Evolutionary conservation across 2,329 filamentous ascomycete genomes (phyloP), one percentile per base, ranked within the genome.

Genomic region (Hymenoscyphus scutula): DNA sequence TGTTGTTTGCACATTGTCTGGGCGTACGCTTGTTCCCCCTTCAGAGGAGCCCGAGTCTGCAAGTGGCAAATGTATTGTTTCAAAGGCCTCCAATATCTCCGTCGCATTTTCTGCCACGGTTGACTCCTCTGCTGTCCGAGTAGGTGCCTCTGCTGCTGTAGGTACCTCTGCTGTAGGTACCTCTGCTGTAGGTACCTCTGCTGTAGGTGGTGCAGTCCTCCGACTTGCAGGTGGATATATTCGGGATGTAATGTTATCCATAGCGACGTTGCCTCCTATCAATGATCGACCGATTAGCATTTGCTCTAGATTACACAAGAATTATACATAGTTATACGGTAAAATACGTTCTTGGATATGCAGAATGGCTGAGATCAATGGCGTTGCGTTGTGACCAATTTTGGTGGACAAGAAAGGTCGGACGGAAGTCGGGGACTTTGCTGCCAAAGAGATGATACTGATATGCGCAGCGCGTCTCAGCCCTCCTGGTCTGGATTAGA

Each of bases 1-100:
- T 45, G 38, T 19, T 48, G 19, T 48, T 25, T 48, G 41, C 41
- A 48, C 41, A 48, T 48, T 23, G n/a, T 48, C 41, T 48, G 41
- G 19, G 41, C 41, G 19, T 48, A 48, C 41, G 41, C 41, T 48
- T 48, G 41, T 23, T 48, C 41, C 41, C 19, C 41, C 41, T 48
- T 48, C n/a, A 48, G 41, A 48, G 41, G n/a, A n/a, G n/a, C 19
- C n/a, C 7, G 41, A 48, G 19, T 48, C 41, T 23, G 41, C 6
- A 48, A 48, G 41, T 48, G 5, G n/a, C n/a, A 23, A 23, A 25
- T 48, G 41, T 6, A 11, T 48, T 19, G n/a, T 48, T 19, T 48
- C 41, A 23, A 48, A 48, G n/a, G 41, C 41, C 23, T 23, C n/a
- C n/a, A 19, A 48, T 48, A 48, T 48, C 19, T 48, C 41, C 15